phyloP scores from a whole-genome alignment of 2,329 filamentous ascomycete genomes.

The Macroventuria anomochaeta region DNA sequence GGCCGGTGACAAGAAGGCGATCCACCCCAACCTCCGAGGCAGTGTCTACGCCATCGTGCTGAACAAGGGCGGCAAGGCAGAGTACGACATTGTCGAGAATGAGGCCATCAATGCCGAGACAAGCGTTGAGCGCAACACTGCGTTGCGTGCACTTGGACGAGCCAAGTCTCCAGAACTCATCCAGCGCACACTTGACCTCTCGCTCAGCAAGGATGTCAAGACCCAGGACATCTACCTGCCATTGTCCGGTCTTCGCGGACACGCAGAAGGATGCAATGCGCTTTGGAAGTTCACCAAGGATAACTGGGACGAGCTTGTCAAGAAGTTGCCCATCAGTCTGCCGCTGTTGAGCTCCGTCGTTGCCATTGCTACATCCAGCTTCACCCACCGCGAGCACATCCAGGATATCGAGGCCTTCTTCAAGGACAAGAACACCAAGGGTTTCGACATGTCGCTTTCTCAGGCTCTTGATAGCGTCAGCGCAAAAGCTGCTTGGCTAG shows the following conservation, averaged over 20 bases:
- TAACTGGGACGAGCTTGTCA: slow-evolving; percentile 85
- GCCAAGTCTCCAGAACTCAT: slow-evolving; percentile 80
- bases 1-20: slow-evolving; percentile 76
- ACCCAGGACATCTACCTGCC: slow-evolving; percentile 95
- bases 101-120: slow-evolving; percentile 77
- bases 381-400: slow-evolving; percentile 78
- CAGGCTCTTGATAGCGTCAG: slow-evolving; percentile 85
- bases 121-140: slow-evolving; percentile 89
- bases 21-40: slow-evolving; percentile 89
- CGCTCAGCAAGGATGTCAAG: slow-evolving; percentile 83
- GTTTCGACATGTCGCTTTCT: slow-evolving; percentile 86
- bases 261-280: slow-evolving; percentile 77
- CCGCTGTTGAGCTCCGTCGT: slow-evolving; percentile 87
- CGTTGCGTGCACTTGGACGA: slow-evolving; percentile 81
- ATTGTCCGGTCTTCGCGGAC: slow-evolving; percentile 76
- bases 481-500: slow-evolving; percentile 83
- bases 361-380: slow-evolving; percentile 79
- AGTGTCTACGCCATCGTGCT: slow-evolving; percentile 86
- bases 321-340: slow-evolving; percentile 83
- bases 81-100: slow-evolving; percentile 80
- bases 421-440: slow-evolving; percentile 78
- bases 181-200: slow-evolving; percentile 76
- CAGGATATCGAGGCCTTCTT: slow-evolving; percentile 83
- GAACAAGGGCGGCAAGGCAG: slow-evolving; percentile 82
- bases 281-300: slow-evolving; percentile 83